Base-by-base conservation (phyloP, 192 early-diverging fungal genomes). In the Paraglomus occultum region DNA sequence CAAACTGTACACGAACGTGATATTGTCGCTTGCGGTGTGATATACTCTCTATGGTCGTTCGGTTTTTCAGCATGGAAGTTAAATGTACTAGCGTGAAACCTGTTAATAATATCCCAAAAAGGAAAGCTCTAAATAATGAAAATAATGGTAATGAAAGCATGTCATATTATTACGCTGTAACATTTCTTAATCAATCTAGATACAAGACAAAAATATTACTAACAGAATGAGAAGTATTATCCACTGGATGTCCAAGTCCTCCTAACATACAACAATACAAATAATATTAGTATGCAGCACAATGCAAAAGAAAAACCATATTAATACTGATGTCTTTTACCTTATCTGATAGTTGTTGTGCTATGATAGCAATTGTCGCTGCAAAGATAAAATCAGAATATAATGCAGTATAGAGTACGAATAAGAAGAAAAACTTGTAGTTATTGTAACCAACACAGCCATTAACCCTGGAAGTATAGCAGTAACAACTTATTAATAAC, bases 1-100 rank as follows among this genome's bases (percentile, higher is more conserved):
- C 54, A 64, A 68, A 68, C 48, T 72, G 58, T 43, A 72, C 39
- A 55, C 44, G 23, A 42, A 62, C 15, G 44, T 60, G 6, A 12
- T 51, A 66, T 17, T 39, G 40, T 20, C 72, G 51, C 31, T 44
- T 11, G 22, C 64, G 43, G 20, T 20, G 40, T 68, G 42, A 31
- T 40, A 53, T 54, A 49, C 46, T 38, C 44, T 86, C 85, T 31
- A 86, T 84, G 0, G 85, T 86, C 1, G 85, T 86, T 42, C 79
- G 74, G 50, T 86, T 86, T 15, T 74, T 72, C 8, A 81, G 63
- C 18, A 86, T 53, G 54, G 81, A 76, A 14, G 54, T 53, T 11
- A 80, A 83, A 65, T 86, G 85, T 14, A 80, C 80, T 0, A 63
- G 42, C 7, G 79, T 84, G 54, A 86, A 84, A 1, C 83, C 74